Conservation (phyloP, 106 monocot species). For the Platanthera zijinensis region DNA sequence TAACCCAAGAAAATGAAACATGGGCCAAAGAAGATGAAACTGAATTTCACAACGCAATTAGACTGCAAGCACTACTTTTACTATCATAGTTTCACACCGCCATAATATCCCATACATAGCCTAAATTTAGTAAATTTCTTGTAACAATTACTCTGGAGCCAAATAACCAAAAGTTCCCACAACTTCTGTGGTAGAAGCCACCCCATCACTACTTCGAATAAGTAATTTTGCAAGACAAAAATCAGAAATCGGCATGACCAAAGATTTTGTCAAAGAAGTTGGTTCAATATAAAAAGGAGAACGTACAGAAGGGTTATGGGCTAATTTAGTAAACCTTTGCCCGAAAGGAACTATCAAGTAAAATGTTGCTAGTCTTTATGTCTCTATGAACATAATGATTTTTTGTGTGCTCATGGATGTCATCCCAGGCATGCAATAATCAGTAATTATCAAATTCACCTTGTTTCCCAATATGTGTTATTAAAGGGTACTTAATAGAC, state of each 20-base stretch:
- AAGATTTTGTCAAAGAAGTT: conserved; percentile 1
- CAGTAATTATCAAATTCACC: too few relatives aligned
- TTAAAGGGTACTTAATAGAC: too few relatives aligned
- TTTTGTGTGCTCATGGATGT: conserved; percentile 96
- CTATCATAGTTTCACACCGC: too few relatives aligned
- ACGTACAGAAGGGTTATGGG: not conserved
- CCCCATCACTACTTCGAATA: conserved; percentile 56
- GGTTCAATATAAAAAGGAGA: not conserved
- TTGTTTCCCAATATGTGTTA: too few relatives aligned
- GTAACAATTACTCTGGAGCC: conserved; percentile 73
- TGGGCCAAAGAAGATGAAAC: too few relatives aligned
- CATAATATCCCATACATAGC: not conserved
- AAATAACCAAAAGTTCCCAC: conserved; percentile 97
- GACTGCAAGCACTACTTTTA: too few relatives aligned
- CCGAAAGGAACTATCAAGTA: conserved; percentile 72
- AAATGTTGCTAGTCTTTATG: conserved; percentile 94
- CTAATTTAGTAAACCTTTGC: conserved; percentile 58
- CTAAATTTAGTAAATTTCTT: not conserved
- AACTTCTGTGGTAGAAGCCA: conserved; percentile 79
- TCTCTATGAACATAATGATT: conserved; percentile 96
- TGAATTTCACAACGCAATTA: too few relatives aligned
- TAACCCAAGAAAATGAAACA: too few relatives aligned
- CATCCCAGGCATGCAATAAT: too few relatives aligned
- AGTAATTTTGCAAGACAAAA: conserved; percentile 96
- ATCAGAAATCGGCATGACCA: conserved; percentile 67